phyloP scores from a whole-genome alignment of 2,329 filamentous ascomycete genomes.

The Thermothelomyces thermophilus region DNA sequence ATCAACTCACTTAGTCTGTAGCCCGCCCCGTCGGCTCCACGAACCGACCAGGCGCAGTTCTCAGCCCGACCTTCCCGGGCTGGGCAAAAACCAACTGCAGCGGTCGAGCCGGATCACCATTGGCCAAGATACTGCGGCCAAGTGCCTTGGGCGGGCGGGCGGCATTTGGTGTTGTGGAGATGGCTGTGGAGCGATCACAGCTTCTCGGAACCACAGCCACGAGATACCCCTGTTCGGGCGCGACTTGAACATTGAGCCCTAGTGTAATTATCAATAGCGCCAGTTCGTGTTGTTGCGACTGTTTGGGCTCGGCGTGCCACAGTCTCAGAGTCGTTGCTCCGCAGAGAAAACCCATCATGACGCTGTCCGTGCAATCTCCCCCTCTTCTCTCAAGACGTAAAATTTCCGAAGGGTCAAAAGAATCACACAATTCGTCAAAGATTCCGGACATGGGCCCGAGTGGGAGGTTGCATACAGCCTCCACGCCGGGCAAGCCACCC shows the following conservation, averaged over 20 bases:
- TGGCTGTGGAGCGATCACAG: slow-evolving; percentile 12
- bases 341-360: no score
- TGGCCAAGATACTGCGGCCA: slow-evolving; percentile 20
- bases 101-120: slow-evolving; percentile 10
- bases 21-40: neutral
- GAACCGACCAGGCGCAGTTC: slow-evolving; percentile 18
- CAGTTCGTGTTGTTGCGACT: no score
- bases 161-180: slow-evolving; percentile 2
- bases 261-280: no score
- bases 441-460: no score
- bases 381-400: no score
- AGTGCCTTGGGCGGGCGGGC: slow-evolving; percentile 3
- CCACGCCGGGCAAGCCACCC: neutral
- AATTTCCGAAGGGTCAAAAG: no score
- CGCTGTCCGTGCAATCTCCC: no score
- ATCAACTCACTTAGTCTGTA: neutral
- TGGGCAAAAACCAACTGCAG: slow-evolving; percentile 19
- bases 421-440: no score
- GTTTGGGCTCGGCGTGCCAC: no score
- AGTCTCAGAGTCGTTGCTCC: no score
- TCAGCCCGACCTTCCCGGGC: slow-evolving; percentile 15
- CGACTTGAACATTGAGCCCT: neutral
- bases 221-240: slow-evolving; percentile 6
- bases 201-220: slow-evolving; percentile 9
- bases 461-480: neutral